phyloP scores from a whole-genome alignment of 768 basidiomycete genomes.

The Obba rivulosa region DNA sequence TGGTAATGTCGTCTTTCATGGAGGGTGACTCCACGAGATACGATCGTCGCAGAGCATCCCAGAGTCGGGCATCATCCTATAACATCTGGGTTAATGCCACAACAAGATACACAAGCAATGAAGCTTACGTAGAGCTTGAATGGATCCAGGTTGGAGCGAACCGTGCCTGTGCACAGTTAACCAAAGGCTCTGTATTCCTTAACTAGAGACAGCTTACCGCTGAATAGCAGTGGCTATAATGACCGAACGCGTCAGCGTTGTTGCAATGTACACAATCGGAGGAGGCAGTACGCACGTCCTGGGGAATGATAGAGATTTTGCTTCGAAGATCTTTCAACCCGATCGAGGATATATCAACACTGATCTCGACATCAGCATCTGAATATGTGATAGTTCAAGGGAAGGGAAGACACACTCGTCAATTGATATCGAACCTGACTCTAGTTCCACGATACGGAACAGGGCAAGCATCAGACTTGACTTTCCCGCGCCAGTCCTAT shows the following conservation, averaged over 20 bases:
- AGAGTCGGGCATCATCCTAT: constrained; percentile 47
- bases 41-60: constrained; percentile 70
- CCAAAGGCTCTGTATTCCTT: no score
- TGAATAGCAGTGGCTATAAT: constrained; percentile 49
- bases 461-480: constrained; percentile 61
- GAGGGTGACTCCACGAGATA: constrained; percentile 32
- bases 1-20: constrained; percentile 17
- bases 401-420: constrained; percentile 42
- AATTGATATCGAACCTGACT: constrained; percentile 52
- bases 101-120: no score
- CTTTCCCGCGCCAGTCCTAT: constrained; percentile 50
- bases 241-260: not conserved
- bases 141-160: constrained; percentile 51
- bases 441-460: constrained; percentile 65
- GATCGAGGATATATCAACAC: constrained; percentile 62
- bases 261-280: constrained; percentile 13
- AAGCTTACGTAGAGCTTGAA: constrained; percentile 48
- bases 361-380: constrained; percentile 18
- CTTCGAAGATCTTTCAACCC: constrained; percentile 59
- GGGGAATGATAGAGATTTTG: constrained; percentile 61
- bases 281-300: constrained; percentile 42
- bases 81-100: not conserved
- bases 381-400: not conserved
- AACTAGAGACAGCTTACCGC: constrained; percentile 32
- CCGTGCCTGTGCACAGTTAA: constrained; percentile 35